These are phyloP conservation scores for Seminavis robusta DNA, from an alignment of 108 stramenopile species.

Conservation along the genomic window DNA sequence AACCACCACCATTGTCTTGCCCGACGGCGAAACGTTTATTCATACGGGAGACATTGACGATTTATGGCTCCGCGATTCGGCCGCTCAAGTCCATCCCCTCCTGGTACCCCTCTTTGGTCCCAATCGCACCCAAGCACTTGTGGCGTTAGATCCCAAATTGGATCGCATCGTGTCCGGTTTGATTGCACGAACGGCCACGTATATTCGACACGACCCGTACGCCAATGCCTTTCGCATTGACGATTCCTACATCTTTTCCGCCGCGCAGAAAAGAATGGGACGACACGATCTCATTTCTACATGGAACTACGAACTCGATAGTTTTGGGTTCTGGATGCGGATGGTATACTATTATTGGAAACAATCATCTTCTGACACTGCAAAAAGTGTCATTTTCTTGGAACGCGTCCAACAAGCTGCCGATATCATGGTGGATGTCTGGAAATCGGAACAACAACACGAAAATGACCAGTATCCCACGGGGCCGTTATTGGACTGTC, in stretches of 20 bases:
- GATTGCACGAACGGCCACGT: constrained; percentile 48
- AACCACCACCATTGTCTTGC: constrained; percentile 38
- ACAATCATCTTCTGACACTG: not conserved
- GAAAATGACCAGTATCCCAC: constrained; percentile 42
- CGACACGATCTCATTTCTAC: constrained; percentile 52
- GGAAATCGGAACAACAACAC: constrained; percentile 61
- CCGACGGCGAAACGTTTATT: constrained; percentile 58
- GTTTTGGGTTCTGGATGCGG: constrained; percentile 48
- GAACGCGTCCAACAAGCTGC: constrained; percentile 37
- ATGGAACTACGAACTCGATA: constrained; percentile 66
- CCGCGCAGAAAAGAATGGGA: constrained; percentile 34
- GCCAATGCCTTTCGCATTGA: constrained; percentile 53
- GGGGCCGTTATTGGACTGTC: constrained; percentile 46
- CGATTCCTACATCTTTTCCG: constrained; percentile 27
- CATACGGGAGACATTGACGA: constrained; percentile 76
- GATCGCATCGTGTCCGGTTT: constrained; percentile 49
- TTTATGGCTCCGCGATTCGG: constrained; percentile 73
- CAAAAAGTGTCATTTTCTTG: constrained; percentile 5
- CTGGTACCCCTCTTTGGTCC: constrained; percentile 26
- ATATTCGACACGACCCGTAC: constrained; percentile 65
- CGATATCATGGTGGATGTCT: constrained; percentile 48
- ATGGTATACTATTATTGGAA: constrained; percentile 36
- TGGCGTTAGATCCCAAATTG: constrained; percentile 37
- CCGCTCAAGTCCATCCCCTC: constrained; percentile 67
- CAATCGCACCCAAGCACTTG: constrained; percentile 1